Base-by-base conservation (phyloP, 2,329 filamentous ascomycete species). In the Chaetomiaceae sp. region DNA sequence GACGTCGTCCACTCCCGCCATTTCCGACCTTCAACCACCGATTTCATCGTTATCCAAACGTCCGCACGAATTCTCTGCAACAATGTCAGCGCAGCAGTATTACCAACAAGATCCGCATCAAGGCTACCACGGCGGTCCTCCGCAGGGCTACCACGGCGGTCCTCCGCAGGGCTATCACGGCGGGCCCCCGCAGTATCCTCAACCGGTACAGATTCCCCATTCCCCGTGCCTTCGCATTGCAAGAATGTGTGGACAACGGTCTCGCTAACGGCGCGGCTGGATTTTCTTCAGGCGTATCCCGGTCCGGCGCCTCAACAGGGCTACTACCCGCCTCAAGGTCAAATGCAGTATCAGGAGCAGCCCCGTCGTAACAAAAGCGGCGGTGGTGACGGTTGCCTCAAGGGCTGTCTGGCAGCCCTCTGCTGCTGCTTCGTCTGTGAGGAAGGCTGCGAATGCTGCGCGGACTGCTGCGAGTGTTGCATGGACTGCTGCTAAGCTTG, bases 381-480 rank as follows among this genome's bases (percentile, higher is more conserved):
- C 32, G 62, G 65, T 39, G 62, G 64, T 26, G 65, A 58, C 26
- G 68, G 66, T 45, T 74, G 71, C 52, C 60, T 74, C 35, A 62
- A 67, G 49, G 68, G 65, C 45, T 74, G 71, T 59, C 59, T 76
- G 10, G 72, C 71, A 22, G 64, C 67, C 12, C 54, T 73, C 32
- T 74, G 72, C 58, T 75, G 71, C 58, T 76, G 73, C 60, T 76
- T 72, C 56, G 65, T 72, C 45, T 70, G 68, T 52, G 72, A 74
- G 55, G 68, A 75, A 54, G 67, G 69, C 42, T 74, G 73, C 59
- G 73, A 76, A 55, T 70, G 69, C 55, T 74, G 71, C 52, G 62
- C 64, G 39, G 70, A 73, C 32, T 74, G 71, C 61, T 68, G 62
- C 57, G 66, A 68, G 48, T 65, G 66, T 54, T 68, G 62, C 44